Percentiles rank a stretch among this genome's conserved stretches.
phyloP scores from a whole-genome alignment of 805 yeast genomes.

The Blastobotrys peoriensis region DNA sequence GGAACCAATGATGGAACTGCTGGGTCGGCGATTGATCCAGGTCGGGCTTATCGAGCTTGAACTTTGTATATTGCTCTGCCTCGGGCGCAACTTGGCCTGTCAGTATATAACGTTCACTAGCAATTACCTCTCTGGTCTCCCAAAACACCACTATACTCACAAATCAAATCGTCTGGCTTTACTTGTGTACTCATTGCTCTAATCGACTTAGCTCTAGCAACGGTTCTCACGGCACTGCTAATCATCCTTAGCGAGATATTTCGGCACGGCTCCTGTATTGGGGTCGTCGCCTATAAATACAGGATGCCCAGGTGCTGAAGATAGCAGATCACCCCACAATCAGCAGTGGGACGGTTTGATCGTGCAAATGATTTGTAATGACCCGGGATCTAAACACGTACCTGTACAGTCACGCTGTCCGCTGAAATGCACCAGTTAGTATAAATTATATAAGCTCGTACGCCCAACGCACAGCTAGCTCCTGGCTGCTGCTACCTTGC shows the following conservation, averaged over 20 bases:
- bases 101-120: too few relatives aligned
- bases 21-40: constrained; percentile 56
- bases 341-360: too few relatives aligned
- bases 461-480: not conserved
- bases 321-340: too few relatives aligned
- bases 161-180: not conserved
- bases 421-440: not conserved
- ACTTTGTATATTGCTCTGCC: constrained; percentile 80
- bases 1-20: constrained; percentile 83
- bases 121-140: not conserved
- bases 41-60: constrained; percentile 48
- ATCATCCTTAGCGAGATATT: too few relatives aligned
- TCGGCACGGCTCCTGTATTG: too few relatives aligned
- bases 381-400: too few relatives aligned
- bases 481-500: too few relatives aligned
- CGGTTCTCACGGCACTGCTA: too few relatives aligned
- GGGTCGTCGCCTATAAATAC: too few relatives aligned
- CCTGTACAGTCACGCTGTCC: too few relatives aligned
- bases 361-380: too few relatives aligned
- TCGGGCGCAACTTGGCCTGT: constrained; percentile 69
- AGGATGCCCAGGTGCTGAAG: too few relatives aligned
- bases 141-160: not conserved
- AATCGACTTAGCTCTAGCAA: not conserved
- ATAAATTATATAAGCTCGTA: not conserved
- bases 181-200: not conserved